Base-by-base conservation (phyloP, 2,329 filamentous ascomycete genomes). In the Pseudogymnoascus destructans region DNA sequence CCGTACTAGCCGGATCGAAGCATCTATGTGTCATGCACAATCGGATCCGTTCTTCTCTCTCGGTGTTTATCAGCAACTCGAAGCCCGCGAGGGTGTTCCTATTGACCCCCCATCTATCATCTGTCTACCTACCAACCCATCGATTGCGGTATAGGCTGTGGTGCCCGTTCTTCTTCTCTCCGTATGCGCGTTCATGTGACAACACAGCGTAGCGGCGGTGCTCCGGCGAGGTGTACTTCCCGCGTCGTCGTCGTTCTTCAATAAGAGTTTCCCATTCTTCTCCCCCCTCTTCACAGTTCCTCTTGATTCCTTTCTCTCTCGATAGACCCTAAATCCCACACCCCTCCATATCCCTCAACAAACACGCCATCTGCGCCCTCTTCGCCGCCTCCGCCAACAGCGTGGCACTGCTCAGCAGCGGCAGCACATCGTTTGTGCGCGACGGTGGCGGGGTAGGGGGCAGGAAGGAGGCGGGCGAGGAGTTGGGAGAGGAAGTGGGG, bases 371-470 rank as follows among this genome's bases (percentile, higher is more conserved):
- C 72, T 96, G 89, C 8, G 92, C 92, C 40, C 91, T 79, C 73
- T 95, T 95, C 42, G 90, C 92, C 1, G 92, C 92, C 75, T 97
- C 92, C 33, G 91, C 91, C 40, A 96, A 80, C 27, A 96, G 80
- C 60, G 81, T 92, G 67, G 92, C 88, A 71, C 95, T 86, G 66
- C 85, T 82, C 61, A 95, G 78, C 68, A 90, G 90, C 3, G 77
- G 77, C 8, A 77, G 75, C 4, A 74, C 75, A 66, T 80, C 82
- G 60, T 78, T 74, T 19, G 73, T 40, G 36, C 36, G 36, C 3
- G 36, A 40, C 3, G 36, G 36, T 3, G 36, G 36, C 5, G 36
- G 36, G 36, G 36, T 40, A 17, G 36, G 36, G 9, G 36, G 36
- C 3, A 19, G 2, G 36, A 40, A 21, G 9, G 36, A 40, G 36